A percentile compares a stretch with the other conserved stretches of the same genome.
phyloP scores from a whole-genome alignment of 192 early-diverging fungal species.

The Backusella tuberculispora region DNA sequence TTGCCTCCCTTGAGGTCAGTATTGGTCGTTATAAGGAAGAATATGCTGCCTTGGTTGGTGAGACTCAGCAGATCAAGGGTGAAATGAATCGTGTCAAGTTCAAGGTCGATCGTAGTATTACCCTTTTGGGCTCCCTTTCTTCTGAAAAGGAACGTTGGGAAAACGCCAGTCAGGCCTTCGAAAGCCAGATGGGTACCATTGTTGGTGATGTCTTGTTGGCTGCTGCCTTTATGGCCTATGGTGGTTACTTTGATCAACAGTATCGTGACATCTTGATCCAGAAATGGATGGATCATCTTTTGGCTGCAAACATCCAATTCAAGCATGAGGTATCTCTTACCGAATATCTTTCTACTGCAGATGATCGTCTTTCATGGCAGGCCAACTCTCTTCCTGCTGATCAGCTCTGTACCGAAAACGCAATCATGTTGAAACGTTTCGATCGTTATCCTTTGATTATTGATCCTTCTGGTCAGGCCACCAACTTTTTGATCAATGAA shows the following conservation, averaged over 20 bases:
- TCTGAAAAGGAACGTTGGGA: constrained; percentile 96
- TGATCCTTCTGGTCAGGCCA: constrained; percentile 95
- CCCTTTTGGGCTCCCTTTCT: constrained; percentile 84
- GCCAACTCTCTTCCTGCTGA: constrained; percentile 83
- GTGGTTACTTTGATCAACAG: constrained; percentile 97
- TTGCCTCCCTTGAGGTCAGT: constrained; percentile 82
- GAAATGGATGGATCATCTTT: constrained; percentile 80
- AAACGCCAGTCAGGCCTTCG: constrained; percentile 86
- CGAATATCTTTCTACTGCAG: constrained; percentile 90
- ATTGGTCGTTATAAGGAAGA: constrained; percentile 96
- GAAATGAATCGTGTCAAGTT: constrained; percentile 94
- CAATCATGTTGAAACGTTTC: constrained; percentile 93
- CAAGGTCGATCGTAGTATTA: constrained; percentile 91
- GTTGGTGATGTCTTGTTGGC: constrained; percentile 95
- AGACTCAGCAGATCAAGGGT: constrained; percentile 85
- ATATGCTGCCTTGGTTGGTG: constrained; percentile 94
- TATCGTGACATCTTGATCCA: constrained; percentile 81
- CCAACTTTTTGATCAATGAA: constrained; percentile 83
- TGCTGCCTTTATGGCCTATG: constrained; percentile 95
- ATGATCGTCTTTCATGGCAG: constrained; percentile 92
- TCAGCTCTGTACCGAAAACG: constrained; percentile 96
- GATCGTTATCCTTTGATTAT: constrained; percentile 98
- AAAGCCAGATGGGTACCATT: constrained; percentile 95
- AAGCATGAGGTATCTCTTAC: constrained; percentile 82
- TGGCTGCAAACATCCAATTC: constrained; percentile 69